Percentiles rank a stretch among this genome's conserved stretches.
phyloP scores from a whole-genome alignment of 495 filamentous ascomycete species.

The Ramalina peruviana region DNA sequence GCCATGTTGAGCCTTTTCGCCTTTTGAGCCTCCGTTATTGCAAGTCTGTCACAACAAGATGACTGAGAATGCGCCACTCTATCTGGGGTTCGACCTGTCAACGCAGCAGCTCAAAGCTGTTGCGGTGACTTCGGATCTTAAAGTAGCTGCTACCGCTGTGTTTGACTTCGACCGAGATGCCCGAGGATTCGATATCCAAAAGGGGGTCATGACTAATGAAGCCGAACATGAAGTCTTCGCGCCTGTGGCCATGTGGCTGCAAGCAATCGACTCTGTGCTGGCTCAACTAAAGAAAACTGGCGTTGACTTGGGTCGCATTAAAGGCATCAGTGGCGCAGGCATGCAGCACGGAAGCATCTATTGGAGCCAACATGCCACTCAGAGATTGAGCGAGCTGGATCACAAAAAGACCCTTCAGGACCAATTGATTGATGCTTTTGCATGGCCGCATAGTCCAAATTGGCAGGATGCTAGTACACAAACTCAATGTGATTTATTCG shows the following conservation, averaged over 20 bases:
- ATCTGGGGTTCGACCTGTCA: constrained; percentile 89
- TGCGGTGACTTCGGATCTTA: constrained; percentile 65
- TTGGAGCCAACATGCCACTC: constrained; percentile 65
- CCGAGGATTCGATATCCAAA: constrained; percentile 54
- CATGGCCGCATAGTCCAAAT: constrained; percentile 80
- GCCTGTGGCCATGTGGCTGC: constrained; percentile 87
- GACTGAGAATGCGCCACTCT: constrained; percentile 44
- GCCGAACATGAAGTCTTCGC: constrained; percentile 77
- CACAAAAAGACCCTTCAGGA: constrained; percentile 44
- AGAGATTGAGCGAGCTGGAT: constrained; percentile 46
- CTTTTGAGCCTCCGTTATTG: background rate
- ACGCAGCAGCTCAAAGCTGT: constrained; percentile 94
- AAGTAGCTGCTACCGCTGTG: constrained; percentile 60
- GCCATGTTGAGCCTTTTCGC: too few species aligned
- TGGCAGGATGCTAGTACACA: constrained; percentile 97
- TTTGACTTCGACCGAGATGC: constrained; percentile 68
- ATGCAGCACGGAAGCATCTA: constrained; percentile 96
- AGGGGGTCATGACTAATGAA: constrained; percentile 74
- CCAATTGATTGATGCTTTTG: constrained; percentile 63
- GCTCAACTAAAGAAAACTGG: constrained; percentile 53
- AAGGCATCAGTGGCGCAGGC: constrained; percentile 78
- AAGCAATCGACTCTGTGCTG: constrained; percentile 77
- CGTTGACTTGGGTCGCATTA: constrained; percentile 62
- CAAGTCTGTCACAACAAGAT: constrained; percentile 8
- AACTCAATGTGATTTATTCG: constrained; percentile 77